Evolutionary conservation across 345 rosid species (phyloP).

Genomic region (Eucalyptus sp.): DNA sequence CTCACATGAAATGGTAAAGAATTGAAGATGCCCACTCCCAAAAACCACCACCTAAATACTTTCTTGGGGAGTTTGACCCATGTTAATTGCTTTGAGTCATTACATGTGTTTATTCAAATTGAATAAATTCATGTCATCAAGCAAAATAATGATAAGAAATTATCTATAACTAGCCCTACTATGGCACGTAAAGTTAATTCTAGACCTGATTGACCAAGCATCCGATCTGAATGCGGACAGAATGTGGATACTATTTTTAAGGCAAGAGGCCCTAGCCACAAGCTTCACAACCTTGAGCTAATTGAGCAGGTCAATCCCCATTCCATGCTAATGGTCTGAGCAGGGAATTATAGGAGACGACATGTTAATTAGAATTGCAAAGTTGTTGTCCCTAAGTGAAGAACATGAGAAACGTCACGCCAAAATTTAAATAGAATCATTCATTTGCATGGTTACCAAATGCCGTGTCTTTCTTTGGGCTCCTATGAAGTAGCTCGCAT

Average conservation of each 20-base stretch:
- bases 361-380: background rate
- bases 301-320: too few species aligned
- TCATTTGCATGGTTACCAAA: rapidly evolving
- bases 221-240: rapidly evolving
- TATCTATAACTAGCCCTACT: rapidly evolving
- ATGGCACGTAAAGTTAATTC: background rate
- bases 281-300: too few species aligned
- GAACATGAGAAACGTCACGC: rapidly evolving
- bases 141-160: background rate
- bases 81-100: rapidly evolving
- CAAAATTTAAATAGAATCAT: too few species aligned
- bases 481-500: too few species aligned
- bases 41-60: background rate
- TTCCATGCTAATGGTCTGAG: too few species aligned
- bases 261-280: rapidly evolving
- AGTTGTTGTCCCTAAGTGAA: too few species aligned
- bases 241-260: background rate
- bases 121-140: background rate
- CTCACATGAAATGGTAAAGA: background rate
- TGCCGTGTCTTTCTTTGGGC: rapidly evolving
- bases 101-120: background rate
- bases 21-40: background rate
- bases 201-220: background rate
- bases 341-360: rapidly evolving
- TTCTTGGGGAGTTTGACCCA: too few species aligned